Base-by-base conservation (phyloP, 169 alveolate genomes). In the Cryptosporidium bovis region DNA sequence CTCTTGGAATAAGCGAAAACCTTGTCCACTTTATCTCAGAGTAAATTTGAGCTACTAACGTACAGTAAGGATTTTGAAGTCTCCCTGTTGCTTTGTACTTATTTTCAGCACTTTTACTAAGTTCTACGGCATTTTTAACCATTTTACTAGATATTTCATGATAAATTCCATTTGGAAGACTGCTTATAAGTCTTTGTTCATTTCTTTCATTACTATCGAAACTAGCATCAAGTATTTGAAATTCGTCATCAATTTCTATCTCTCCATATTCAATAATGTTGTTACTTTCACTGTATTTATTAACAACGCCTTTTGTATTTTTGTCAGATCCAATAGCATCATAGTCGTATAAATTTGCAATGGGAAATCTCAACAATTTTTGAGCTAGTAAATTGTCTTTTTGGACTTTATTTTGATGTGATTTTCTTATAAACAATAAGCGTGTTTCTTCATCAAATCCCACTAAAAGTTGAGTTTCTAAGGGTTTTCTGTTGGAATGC, bases 21-120 rank as follows among this genome's bases (percentile, higher is more conserved):
- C 87, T 77, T 27, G 77, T 40, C 87, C 87, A 77, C 29, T 62
- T 77, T 36, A 77, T 62, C 64, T 77, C 87, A 27, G 87, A 20
- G 33, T 46, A 77, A 15, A 58, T 56, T 44, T 62, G 87, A 2
- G 27, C 31, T 12, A 77, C 87, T 34, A 77, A 77, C 18, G 40
- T 60, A 40, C 64, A 56, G 36, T 62, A 36, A n/a, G 87, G 71
- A 15, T 40, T 51, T 77, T 77, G 87, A 8, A 77, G 64, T 60
- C 16, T 60, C 6, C 65, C 71, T 34, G 24, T 77, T 24, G 56
- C 27, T 60, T 46, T 58, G 24, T 77, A 77, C 46, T 48, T 77
- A 5, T 24, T 20, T 62, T 77, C 87, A 8, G 87, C 77, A 77
- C 51, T 60, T 12, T 60, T 33, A 40, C 77, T 62, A 27, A 77